Percentiles rank a stretch among this genome's conserved stretches.
phyloP scores from a whole-genome alignment of 805 yeast genomes.

The Suhomyces tanzawaensis region DNA sequence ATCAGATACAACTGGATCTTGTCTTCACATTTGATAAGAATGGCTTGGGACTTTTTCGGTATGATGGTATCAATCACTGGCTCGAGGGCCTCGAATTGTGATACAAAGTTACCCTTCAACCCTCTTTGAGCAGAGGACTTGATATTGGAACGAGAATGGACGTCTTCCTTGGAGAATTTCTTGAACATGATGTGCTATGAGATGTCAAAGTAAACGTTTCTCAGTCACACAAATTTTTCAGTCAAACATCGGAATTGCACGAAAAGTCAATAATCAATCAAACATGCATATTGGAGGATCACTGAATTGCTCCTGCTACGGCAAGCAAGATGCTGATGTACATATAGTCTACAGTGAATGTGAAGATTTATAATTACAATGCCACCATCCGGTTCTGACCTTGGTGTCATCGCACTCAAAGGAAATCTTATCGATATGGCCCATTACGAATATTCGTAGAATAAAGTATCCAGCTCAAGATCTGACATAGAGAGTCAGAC shows the following conservation, averaged over 20 bases:
- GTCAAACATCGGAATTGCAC: neutral
- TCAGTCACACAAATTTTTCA: neutral
- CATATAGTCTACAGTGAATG: slow-evolving; percentile 24
- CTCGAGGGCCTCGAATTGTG: slow-evolving; percentile 73
- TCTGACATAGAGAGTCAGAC: slow-evolving; percentile 23
- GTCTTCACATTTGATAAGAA: slow-evolving; percentile 84
- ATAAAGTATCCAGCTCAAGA: slow-evolving; percentile 47
- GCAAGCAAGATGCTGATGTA: too few relatives aligned
- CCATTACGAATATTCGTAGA: slow-evolving; percentile 27
- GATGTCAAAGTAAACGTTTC: too few relatives aligned
- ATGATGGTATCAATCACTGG: slow-evolving; percentile 74
- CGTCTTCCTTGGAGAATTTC: slow-evolving; percentile 77
- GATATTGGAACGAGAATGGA: slow-evolving; percentile 86
- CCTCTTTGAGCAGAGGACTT: slow-evolving; percentile 93
- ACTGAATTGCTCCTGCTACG: too few relatives aligned
- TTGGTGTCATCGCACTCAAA: slow-evolving; percentile 49
- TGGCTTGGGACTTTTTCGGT: slow-evolving; percentile 85
- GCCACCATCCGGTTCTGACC: slow-evolving; percentile 37
- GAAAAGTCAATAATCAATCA: neutral
- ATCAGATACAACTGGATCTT: slow-evolving; percentile 74
- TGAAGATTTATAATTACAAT: slow-evolving; percentile 46
- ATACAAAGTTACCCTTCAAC: slow-evolving; percentile 69
- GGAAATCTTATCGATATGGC: slow-evolving; percentile 37
- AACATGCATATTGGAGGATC: too few relatives aligned
- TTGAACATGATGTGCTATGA: slow-evolving; percentile 41